phyloP scores from a whole-genome alignment of 208 protist genomes.

The Trypanosoma cruzi region DNA sequence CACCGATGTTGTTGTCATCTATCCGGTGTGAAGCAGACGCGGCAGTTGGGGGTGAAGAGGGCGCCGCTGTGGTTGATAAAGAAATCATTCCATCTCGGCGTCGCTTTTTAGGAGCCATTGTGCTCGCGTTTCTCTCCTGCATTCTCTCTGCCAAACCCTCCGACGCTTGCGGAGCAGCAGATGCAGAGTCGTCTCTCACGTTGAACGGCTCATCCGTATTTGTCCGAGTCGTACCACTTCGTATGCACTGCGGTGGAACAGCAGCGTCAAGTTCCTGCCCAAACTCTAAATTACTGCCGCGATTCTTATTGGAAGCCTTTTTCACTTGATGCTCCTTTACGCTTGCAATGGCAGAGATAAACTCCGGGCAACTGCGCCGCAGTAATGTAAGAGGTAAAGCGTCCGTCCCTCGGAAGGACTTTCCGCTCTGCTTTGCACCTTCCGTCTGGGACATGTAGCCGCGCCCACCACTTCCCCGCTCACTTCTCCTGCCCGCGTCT shows the following conservation, averaged over 20 bases:
- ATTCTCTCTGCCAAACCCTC: background rate
- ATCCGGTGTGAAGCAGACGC: background rate
- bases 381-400: constrained; percentile 2
- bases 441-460: constrained; percentile 1
- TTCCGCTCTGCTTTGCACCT: constrained; percentile 7
- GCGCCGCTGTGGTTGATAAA: background rate
- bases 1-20: constrained; percentile 7
- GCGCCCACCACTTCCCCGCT: background rate
- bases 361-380: background rate
- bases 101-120: constrained; percentile 10
- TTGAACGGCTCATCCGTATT: background rate
- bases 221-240: background rate
- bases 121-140: constrained; percentile 1
- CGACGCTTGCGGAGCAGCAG: background rate
- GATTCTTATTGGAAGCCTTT: background rate
- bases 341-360: constrained; percentile 10
- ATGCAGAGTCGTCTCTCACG: background rate
- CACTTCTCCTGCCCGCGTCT: background rate
- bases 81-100: constrained; percentile 14
- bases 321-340: background rate
- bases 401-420: background rate
- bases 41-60: background rate
- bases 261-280: background rate
- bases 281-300: background rate
- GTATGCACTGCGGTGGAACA: background rate